Evolutionary conservation across 805 yeast genomes (phyloP), one percentile per base, ranked within the genome.

Genomic region (Starmerella apis): DNA sequence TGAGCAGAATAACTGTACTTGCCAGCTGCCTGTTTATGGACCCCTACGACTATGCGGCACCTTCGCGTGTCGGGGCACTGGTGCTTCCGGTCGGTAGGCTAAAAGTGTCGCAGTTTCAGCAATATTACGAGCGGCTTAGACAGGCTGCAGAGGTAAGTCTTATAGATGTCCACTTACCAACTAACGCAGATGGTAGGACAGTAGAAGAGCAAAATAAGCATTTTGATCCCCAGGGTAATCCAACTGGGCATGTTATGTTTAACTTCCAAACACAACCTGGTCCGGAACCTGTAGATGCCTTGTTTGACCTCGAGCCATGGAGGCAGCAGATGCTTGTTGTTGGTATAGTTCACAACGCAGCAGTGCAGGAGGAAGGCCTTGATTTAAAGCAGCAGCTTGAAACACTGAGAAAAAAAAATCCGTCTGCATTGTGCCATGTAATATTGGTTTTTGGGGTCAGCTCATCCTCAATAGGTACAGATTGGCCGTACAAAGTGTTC

Each of bases 221-320:
- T 4, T 87, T 87, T 71, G 84, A 83, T 57, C 96, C 97, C 1
- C 92, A 81, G 60, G 81, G 82, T 0, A 84, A 78, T 59, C 95
- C 96, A 0, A 73, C 74, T 45, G 97, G 97, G 0, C 68, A 81
- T 45, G 65, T 90, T 1, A 63, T 79, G 13, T 84, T 75, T 60
- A 80, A 79, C 49, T 78, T 78, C 55, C 64, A 66, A 11, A 65
- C 74, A 1, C 58, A 74, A 0, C 60, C 67, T 6, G 68, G 74
- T 1, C 81, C 77, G 49, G 72, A 71, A n/a, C 79, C 77, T 36
- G 73, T 82, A 24, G 65, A 80, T 6, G 80, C 83, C 47, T 68
- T 90, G 37, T 85, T 83, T 57, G 97, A 90, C 64, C 79, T 90
- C 55, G 96, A 92, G 66, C 95, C 96, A 1, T 86, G 76, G 65